Evolutionary conservation across 805 yeast genomes (phyloP).

Genomic region (Zygotorulaspora florentina): DNA sequence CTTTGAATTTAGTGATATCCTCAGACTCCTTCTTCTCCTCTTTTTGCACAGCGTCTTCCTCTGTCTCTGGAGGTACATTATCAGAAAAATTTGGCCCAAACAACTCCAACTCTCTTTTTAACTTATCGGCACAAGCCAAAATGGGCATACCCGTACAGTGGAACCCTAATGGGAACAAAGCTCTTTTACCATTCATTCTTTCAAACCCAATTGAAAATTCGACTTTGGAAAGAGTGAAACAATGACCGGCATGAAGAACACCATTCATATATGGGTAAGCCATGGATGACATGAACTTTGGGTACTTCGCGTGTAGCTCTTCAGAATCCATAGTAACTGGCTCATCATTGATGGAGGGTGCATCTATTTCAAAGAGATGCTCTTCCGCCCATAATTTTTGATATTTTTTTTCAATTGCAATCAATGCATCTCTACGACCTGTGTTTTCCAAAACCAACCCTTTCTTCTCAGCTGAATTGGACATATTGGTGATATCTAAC

Average conservation of each 20-base stretch:
- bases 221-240: slow-evolving; percentile 89
- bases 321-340: slow-evolving; percentile 54
- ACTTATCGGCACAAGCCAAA: slow-evolving; percentile 90
- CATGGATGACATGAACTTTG: slow-evolving; percentile 89
- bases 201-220: slow-evolving; percentile 92
- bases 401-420: slow-evolving; percentile 82
- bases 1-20: slow-evolving; percentile 86
- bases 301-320: slow-evolving; percentile 70
- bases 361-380: slow-evolving; percentile 79
- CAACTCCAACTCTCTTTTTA: slow-evolving; percentile 84
- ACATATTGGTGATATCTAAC: slow-evolving; percentile 16
- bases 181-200: slow-evolving; percentile 89
- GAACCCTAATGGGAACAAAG: slow-evolving; percentile 93
- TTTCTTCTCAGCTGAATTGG: slow-evolving; percentile 27
- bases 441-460: slow-evolving; percentile 54
- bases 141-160: slow-evolving; percentile 99
- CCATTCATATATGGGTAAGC: slow-evolving; percentile 99
- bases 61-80: slow-evolving; percentile 55
- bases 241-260: slow-evolving; percentile 95
- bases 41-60: slow-evolving; percentile 40
- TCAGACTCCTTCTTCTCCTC: slow-evolving; percentile 46
- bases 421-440: slow-evolving; percentile 89
- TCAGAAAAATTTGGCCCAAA: slow-evolving; percentile 80
- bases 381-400: slow-evolving; percentile 86
- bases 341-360: slow-evolving; percentile 70